Evolutionary conservation across 148 eudicot species (phyloP), one percentile per base, ranked within the genome.

Genomic region (Heliamphora exappendiculata): DNA sequence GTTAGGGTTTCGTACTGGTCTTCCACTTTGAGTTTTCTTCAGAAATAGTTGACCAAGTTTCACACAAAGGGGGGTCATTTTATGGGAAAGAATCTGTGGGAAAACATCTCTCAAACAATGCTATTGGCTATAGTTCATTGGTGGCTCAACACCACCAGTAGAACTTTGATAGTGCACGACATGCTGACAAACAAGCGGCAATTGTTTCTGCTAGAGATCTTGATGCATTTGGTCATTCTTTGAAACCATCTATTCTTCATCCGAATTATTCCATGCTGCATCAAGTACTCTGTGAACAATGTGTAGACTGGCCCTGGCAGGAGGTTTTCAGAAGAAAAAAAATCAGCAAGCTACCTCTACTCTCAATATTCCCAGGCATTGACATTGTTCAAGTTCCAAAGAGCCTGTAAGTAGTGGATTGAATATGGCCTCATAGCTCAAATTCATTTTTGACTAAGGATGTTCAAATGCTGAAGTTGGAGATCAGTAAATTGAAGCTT

Each of bases 211-310:
- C 68, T 31, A 69, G 66, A 72, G 84, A 83, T 49, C 26, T 83
- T 51, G 82, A 82, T 79, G 82, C 79, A 24, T 86, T 86, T 79
- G 83, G 85, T 73, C 83, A 78, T 70, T 80, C 84, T 57, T 63
- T 86, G 64, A 79, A 69, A 75, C 82, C 84, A 9, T 78, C 74
- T 20, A 54, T 80, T 60, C 67, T 72, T 17, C 66, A 75, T 29
- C 86, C 58, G 39, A 72, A 47, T 60, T 77, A 77, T 58, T 72
- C 82, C 41, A 69, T 53, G 13, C 57, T 76, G 64, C 78, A 77
- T 14, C 81, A 77, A 73, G 31, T 69, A 58, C 75, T 39, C 49
- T 36, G 4, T 73, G 55, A 79, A 76, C 53, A 70, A 74, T 70
- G 34, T 64, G 70, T 69, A 74, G 64, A 73, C 62, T 60, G 78